Conservation (phyloP, 768 basidiomycete genomes). For the Fibroporia radiculosa region DNA sequence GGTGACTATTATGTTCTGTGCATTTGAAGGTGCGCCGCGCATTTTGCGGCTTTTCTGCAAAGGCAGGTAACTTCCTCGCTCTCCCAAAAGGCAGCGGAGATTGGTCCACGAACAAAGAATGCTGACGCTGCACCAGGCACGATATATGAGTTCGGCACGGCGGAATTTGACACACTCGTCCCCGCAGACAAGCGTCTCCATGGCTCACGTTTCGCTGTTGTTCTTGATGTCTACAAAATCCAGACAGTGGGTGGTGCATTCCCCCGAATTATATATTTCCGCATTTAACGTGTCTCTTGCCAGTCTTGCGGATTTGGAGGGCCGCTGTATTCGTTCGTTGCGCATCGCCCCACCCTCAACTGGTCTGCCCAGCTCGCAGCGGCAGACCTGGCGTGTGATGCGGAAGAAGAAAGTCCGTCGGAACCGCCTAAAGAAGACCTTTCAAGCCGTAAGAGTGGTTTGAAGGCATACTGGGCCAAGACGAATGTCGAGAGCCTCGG, state of each 20-base stretch:
- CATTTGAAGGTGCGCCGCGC: conserved; percentile 50
- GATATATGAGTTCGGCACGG: conserved; percentile 54
- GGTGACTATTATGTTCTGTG: conserved; percentile 52
- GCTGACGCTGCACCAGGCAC: conserved; percentile 28
- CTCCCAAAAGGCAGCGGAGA: neutral
- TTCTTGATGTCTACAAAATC: conserved; percentile 53
- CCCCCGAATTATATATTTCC: neutral
- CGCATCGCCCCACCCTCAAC: conserved; percentile 45
- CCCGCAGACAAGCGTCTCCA: conserved; percentile 37
- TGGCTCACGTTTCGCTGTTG: conserved; percentile 54
- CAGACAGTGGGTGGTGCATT: conserved; percentile 30
- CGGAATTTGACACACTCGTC: conserved; percentile 49
- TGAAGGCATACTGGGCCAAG: conserved; percentile 47
- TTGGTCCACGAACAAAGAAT: too few species aligned
- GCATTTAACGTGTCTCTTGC: conserved; percentile 22
- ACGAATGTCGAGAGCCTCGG: conserved; percentile 47
- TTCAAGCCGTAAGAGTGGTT: conserved; percentile 28
- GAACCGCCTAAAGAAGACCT: neutral
- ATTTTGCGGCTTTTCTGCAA: conserved; percentile 51
- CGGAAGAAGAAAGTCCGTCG: neutral
- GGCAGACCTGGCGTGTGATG: conserved; percentile 33
- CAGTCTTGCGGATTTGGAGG: conserved; percentile 65
- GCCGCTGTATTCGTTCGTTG: conserved; percentile 50
- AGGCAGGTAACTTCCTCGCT: conserved; percentile 21
- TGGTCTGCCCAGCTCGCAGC: conserved; percentile 34